Evolutionary conservation across 1,139 yeast species (phyloP), one percentile per base, ranked within the genome.

Genomic region (Hemisphaericaspora lyxosophila): DNA sequence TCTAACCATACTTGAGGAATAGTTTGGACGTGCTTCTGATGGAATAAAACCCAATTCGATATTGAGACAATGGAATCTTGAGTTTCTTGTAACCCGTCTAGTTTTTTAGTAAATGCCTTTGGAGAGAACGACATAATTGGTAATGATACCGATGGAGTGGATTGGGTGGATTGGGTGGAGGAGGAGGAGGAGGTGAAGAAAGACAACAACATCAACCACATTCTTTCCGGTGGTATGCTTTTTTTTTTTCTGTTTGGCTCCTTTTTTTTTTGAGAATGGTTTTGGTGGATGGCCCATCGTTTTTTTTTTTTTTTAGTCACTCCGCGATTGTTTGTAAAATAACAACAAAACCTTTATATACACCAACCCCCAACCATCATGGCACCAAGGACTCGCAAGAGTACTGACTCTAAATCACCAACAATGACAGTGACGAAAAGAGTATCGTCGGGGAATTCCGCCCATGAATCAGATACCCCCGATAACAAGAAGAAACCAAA

Each of bases 21-120:
- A 33, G 75, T 76, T 8, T 60, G 60, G 18, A 84, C 79, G 49
- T 83, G 78, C 37, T 90, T 69, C 48, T 84, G 79, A 57, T 87
- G 90, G 62, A 86, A 86, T 44, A 87, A 64, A 27, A 82, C 82
- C 95, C 95, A 88, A 55, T 85, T 94, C 0, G 95, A 81, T 3
- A 87, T 80, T 5, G 88, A 75, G 22, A 85, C 92, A 49, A 87
- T 87, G 8, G 90, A 79, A 44, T 86, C 94, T 55, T 85, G 95
- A 0, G 95, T 81, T 47, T 85, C 95, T 51, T 80, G 83, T 33
- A 87, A 67, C 7, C 73, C 60, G 6, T 72, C 68, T 34, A 88
- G 68, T 59, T 85, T 86, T 45, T 77, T 68, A 34, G 55, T 56
- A 40, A 85, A 77, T 26, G 64, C 70, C 30, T 75, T 81, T 38